Conservation (phyloP, 352 stramenopile genomes). For the Phytophthora podocarpi region DNA sequence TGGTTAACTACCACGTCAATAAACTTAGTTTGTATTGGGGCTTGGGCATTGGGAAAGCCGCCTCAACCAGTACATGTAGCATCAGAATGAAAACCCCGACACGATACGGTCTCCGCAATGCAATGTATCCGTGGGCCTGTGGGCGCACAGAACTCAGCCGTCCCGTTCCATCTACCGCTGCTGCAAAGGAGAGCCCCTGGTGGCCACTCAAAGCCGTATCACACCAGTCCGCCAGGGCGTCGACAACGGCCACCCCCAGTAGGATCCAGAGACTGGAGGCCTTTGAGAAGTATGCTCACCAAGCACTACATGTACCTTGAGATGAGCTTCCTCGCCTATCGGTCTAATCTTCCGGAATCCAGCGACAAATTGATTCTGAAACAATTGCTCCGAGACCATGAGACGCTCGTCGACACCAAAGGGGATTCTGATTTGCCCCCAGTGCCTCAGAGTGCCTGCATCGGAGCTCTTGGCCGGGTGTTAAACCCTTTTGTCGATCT, state of each 20-base stretch:
- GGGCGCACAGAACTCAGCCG: neutral
- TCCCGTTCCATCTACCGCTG: constrained; percentile 3
- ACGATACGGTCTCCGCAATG: constrained; percentile 5
- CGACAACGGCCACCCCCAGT: neutral
- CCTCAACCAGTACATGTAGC: no score
- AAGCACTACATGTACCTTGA: no score
- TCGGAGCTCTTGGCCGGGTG: neutral
- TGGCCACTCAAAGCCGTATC: no score
- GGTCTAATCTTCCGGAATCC: neutral
- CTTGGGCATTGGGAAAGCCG: neutral
- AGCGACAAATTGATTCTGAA: constrained; percentile 4
- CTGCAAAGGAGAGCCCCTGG: neutral
- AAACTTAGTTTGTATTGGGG: no score
- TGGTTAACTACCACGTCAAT: no score
- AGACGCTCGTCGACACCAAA: constrained; percentile 2
- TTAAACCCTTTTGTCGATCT: neutral
- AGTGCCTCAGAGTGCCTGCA: neutral
- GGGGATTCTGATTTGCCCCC: constrained; percentile 7
- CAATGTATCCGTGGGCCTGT: neutral
- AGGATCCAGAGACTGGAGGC: no score
- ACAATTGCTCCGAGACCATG: neutral
- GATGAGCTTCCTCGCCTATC: no score
- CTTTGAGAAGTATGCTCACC: neutral
- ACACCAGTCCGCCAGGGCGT: neutral
- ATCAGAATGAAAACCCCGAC: no score